A percentile compares a stretch with the other conserved stretches of the same genome.
Evolutionary conservation across 2,329 filamentous ascomycete genomes (phyloP).

Genomic region (Thielaviopsis euricoi): DNA sequence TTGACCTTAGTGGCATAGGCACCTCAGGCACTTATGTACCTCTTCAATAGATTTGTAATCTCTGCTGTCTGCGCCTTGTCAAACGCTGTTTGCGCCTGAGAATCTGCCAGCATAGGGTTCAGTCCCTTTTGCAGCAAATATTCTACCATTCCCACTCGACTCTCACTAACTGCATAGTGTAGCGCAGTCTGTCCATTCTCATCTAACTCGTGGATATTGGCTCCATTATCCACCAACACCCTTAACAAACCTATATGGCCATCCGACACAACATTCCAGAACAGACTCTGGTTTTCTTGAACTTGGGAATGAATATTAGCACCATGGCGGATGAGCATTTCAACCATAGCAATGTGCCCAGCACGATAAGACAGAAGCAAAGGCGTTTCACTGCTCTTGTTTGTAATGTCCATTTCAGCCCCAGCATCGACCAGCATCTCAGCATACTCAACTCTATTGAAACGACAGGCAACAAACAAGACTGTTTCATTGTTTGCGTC

Average conservation of each 20-base stretch:
- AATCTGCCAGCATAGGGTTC: not conserved
- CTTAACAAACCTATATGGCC: not conserved
- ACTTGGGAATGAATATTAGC: not conserved
- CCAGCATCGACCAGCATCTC: not conserved
- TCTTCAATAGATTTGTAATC: too few relatives aligned
- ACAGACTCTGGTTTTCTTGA: not conserved
- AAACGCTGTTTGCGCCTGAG: not conserved
- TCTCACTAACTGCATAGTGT: not conserved
- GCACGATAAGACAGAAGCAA: not conserved
- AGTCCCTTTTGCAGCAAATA: not conserved
- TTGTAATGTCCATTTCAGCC: not conserved
- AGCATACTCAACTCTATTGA: not conserved
- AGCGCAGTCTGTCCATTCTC: not conserved
- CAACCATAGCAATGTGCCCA: not conserved
- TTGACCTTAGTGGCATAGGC: too few relatives aligned
- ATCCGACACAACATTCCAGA: not conserved
- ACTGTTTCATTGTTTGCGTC: not conserved
- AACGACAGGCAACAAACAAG: not conserved
- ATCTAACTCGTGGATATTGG: not conserved
- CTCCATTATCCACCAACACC: not conserved
- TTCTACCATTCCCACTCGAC: not conserved
- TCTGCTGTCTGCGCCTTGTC: too few relatives aligned
- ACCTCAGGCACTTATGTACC: too few relatives aligned
- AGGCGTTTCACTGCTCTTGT: not conserved
- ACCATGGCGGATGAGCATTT: not conserved